Percentiles rank a stretch among this genome's conserved stretches.
Evolutionary conservation across 2,329 filamentous ascomycete genomes (phyloP).

Genomic region (Diplodia mutila): DNA sequence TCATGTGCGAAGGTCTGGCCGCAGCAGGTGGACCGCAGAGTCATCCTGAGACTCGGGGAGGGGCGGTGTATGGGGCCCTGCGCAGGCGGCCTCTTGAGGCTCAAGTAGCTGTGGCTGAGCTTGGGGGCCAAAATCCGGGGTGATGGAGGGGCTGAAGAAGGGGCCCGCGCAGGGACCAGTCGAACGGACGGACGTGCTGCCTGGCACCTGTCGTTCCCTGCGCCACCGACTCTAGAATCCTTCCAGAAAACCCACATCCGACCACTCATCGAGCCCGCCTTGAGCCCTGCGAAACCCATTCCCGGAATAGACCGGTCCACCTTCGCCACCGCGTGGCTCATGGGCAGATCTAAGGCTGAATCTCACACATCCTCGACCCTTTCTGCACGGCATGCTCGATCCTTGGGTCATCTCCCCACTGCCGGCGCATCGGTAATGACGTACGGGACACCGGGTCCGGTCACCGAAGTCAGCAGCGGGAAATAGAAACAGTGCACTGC

Average conservation of each 20-base stretch:
- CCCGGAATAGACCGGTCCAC: neutral
- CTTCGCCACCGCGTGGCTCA: neutral
- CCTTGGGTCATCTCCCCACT: neutral
- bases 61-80: neutral
- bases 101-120: neutral
- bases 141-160: neutral
- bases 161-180: neutral
- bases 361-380: neutral
- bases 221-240: neutral
- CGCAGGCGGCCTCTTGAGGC: slow-evolving; percentile 5
- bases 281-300: neutral
- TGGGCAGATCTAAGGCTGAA: neutral
- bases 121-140: neutral
- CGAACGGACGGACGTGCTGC: neutral
- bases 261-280: neutral
- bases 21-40: neutral
- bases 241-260: neutral
- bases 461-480: neutral
- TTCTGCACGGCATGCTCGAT: neutral
- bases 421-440: neutral
- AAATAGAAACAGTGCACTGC: neutral
- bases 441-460: neutral
- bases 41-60: neutral
- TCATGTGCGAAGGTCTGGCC: neutral
- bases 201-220: neutral